Conservation (phyloP, 345 rosid species). For the Rhodomyrtus tomentosa region DNA sequence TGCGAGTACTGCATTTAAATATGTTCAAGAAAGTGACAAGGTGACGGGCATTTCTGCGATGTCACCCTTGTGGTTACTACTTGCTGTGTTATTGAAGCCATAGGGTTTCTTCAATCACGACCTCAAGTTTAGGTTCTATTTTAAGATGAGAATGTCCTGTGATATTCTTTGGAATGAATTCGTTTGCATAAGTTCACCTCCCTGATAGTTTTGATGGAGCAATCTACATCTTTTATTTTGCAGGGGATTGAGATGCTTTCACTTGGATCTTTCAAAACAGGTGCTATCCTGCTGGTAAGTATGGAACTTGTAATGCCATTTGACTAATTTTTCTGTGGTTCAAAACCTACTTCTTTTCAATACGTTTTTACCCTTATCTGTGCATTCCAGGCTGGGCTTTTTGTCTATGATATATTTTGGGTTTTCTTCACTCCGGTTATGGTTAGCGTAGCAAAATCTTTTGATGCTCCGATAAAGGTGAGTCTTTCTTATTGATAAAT, state of each 20-base stretch:
- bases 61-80: not conserved
- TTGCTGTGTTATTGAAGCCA: not conserved
- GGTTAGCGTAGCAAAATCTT: conserved; percentile 99
- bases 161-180: not conserved
- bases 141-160: not conserved
- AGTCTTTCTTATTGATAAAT: conserved; percentile 8
- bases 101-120: not conserved
- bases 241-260: conserved; percentile 99
- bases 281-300: conserved; percentile 70
- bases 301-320: not conserved
- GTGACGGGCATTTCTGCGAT: not conserved
- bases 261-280: conserved; percentile 95
- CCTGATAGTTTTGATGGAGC: not conserved
- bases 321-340: not conserved
- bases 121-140: not conserved
- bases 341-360: not conserved
- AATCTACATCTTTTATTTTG: not conserved
- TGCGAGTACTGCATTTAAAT: not conserved
- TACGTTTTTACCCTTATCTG: not conserved
- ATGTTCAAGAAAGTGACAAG: not conserved
- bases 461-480: conserved; percentile 99
- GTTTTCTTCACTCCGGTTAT: conserved; percentile 99
- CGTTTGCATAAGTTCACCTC: not conserved
- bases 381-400: conserved; percentile 68
- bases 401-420: conserved; percentile 96